Base-by-base conservation (phyloP, 768 basidiomycete genomes). In the Boletus sp. region DNA sequence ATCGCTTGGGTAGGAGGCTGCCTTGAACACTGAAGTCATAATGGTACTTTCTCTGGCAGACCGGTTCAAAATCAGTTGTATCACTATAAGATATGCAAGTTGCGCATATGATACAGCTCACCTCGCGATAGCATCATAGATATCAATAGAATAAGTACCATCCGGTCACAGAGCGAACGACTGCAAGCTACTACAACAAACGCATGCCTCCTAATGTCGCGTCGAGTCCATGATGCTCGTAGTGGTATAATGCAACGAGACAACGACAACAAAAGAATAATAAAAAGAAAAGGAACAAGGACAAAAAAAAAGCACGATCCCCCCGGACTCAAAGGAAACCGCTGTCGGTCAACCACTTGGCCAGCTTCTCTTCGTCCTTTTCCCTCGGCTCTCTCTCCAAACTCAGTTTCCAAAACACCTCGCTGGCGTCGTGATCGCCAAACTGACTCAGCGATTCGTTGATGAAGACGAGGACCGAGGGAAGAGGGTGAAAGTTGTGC, bases 341-440 rank as follows among this genome's bases (percentile, higher is more conserved):
- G 36, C 73, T 76, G 33, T 77, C 76, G 18, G 72, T 68, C 55
- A 77, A 56, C 59, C 74, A 64, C 51, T 70, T 71, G 42, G 74
- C 76, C 68, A 82, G 71, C 63, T 71, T 76, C 56, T 82, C 83
- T 42, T 81, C 80, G 45, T 83, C 83, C 46, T 71, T 74, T 64
- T 84, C 83, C 37, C 80, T 71, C 9, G 83, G 83, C 58, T 85
- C 83, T n/a, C 81, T 65, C 50, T 76, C 72, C 46, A 82, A 55
- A 54, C 79, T 80, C 28, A 82, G 60, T 49, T 78, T 73, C 73
- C 82, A 84, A 48, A 76, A 66, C 28, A 68, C 51, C 46, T 76
- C 70, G 45, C 67, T 64, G 9, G 64, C 58, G 36, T 76, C 74
- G 52, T 71, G 64, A 57, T 70, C 67, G 10, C 64, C 68, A 60